Conservation (phyloP, 345 rosid species). For the Lumnitzera racemosa region DNA sequence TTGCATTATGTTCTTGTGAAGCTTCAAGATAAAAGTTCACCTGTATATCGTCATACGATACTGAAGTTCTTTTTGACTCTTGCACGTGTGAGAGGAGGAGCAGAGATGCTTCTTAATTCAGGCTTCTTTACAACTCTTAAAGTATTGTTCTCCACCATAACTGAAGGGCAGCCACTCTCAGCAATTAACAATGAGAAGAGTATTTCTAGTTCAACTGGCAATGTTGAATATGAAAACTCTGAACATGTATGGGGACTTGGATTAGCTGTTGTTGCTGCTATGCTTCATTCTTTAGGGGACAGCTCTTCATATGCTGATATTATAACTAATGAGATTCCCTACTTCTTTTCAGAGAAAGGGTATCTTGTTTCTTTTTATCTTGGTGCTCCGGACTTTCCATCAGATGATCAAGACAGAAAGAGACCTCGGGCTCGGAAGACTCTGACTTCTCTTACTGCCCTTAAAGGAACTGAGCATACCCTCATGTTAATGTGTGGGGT, state of each 20-base stretch:
- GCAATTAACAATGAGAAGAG: slow-evolving; percentile 28
- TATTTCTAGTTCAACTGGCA: slow-evolving; percentile 22
- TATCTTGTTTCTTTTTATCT: slow-evolving; percentile 58
- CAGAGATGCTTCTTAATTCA: slow-evolving; percentile 72
- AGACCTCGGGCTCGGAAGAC: slow-evolving; percentile 53
- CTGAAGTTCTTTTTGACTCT: slow-evolving; percentile 72
- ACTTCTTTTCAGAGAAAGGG: slow-evolving; percentile 67
- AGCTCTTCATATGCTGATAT: slow-evolving; percentile 34
- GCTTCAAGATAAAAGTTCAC: slow-evolving; percentile 58
- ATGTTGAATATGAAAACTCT: slow-evolving; percentile 32
- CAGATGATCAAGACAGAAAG: slow-evolving; percentile 56
- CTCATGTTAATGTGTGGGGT: slow-evolving; percentile 69
- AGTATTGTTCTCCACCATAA: slow-evolving; percentile 46
- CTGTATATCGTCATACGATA: slow-evolving; percentile 36
- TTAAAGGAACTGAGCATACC: slow-evolving; percentile 81
- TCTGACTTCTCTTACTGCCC: slow-evolving; percentile 53
- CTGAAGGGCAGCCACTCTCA: slow-evolving; percentile 33
- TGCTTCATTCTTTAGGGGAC: slow-evolving; percentile 65
- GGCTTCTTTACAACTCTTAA: slow-evolving; percentile 62
- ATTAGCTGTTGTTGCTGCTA: slow-evolving; percentile 70
- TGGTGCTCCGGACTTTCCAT: slow-evolving; percentile 61
- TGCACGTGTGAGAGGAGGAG: slow-evolving; percentile 71
- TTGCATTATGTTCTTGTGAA: slow-evolving; percentile 45
- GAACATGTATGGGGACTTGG: slow-evolving; percentile 75
- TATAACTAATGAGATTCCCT: slow-evolving; percentile 54